Percentiles rank a stretch among this genome's conserved stretches.
phyloP scores from a whole-genome alignment of 805 yeast species.

The Henningerozyma blattae region DNA sequence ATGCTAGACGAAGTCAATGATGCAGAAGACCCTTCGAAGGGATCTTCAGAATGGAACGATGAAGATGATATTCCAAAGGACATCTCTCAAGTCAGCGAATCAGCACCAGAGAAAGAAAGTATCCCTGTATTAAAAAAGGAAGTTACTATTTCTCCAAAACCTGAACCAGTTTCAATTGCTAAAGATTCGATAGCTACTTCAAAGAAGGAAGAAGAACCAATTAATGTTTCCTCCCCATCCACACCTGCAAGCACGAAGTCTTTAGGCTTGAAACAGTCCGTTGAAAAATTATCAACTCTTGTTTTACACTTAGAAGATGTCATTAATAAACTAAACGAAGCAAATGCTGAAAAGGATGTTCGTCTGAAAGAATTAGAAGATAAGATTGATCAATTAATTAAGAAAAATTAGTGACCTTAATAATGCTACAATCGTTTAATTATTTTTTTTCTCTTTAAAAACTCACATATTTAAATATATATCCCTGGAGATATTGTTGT shows the following conservation, averaged over 20 bases:
- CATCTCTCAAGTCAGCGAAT: constrained; percentile 1
- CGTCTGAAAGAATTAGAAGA: constrained; percentile 45
- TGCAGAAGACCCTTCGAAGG: constrained; percentile 26
- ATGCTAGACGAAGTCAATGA: constrained; percentile 19
- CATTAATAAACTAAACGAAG: constrained; percentile 36
- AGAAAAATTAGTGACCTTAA: too few species aligned
- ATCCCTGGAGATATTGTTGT: too few species aligned
- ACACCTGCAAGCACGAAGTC: constrained; percentile 28
- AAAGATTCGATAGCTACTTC: neutral
- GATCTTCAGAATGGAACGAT: constrained; percentile 23
- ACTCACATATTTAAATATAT: too few species aligned
- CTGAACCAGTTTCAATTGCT: neutral
- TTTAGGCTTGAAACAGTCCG: constrained; percentile 58
- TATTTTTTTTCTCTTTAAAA: too few species aligned
- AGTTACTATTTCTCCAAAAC: constrained; percentile 8
- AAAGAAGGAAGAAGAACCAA: constrained; percentile 1
- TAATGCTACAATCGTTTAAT: too few species aligned
- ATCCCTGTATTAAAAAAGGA: constrained; percentile 4
- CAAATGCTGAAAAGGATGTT: constrained; percentile 55
- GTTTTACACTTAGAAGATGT: constrained; percentile 47
- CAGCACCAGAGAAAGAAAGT: constrained; percentile 1
- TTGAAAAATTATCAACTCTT: constrained; percentile 50
- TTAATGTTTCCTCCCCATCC: constrained; percentile 3
- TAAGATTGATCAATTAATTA: constrained; percentile 44
- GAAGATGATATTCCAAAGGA: constrained; percentile 16